Evolutionary conservation across 208 protist species (phyloP), one percentile per base, ranked within the genome.

Genomic region (Histomonas meleagridis): DNA sequence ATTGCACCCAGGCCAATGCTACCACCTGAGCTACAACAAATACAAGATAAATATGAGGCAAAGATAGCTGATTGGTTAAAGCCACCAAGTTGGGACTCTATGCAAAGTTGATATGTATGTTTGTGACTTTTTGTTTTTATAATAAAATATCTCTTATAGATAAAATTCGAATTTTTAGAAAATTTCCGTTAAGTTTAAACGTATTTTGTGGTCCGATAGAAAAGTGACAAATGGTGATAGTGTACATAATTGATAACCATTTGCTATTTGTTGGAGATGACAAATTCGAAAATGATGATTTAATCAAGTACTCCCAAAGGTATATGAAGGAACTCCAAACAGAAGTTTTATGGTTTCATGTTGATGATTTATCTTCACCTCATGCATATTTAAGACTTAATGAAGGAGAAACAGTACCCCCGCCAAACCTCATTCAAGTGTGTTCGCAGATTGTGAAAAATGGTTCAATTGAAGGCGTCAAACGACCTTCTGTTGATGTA

Each of bases 401-500:
- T 35, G 76, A 86, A 49, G 76, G 76, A 28, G 76, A 86, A 35
- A 86, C 23, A 86, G 76, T 46, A 23, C 76, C 76, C 2, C 46
- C 76, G 46, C 76, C 23, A 46, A 86, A 43, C 4, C 46, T 86
- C 9, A 28, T 86, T 14, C 21, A 32, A 28, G 1, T 86, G 1
- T 86, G 76, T 48, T 51, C 76, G 1, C 76, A 86, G 26, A 86
- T 86, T 55, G 76, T 86, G 5, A 86, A 86, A 46, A 43, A 51
- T 55, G 76, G 76, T 18, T 86, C 76, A 55, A 86, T 86, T 32
- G 76, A 86, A 86, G 76, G 76, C 46, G 76, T 86, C 5, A 86
- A 86, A 35, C 23, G 76, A 51, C 76, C 76, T 57, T 40, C 76
- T 18, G 46, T 48, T n/a, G 76, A 86, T 55, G 76, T 86, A 38